phyloP scores from a whole-genome alignment of 495 filamentous ascomycete genomes.

The Halenospora varia region DNA sequence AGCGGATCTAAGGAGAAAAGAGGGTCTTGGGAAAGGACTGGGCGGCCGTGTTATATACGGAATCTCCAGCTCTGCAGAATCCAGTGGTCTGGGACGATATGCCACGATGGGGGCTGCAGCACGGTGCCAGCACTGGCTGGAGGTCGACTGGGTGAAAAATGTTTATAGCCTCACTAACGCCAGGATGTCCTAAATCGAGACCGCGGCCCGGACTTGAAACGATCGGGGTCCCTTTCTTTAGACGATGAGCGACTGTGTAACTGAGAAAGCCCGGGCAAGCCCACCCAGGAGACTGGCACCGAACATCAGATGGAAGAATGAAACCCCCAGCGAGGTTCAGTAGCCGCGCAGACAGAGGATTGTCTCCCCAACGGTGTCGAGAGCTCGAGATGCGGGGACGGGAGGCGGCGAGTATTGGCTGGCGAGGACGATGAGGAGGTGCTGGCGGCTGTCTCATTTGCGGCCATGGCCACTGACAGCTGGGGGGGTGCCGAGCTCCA shows the following conservation, averaged over 20 bases:
- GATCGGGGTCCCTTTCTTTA: conserved; percentile 12
- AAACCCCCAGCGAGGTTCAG: conserved; percentile 12
- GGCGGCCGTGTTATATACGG: conserved; percentile 22
- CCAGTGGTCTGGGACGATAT: not conserved
- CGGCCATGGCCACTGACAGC: not conserved
- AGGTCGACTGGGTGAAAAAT: conserved; percentile 10
- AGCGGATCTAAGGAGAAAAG: conserved; percentile 11
- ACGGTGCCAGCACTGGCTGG: not conserved
- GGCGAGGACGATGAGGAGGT: not conserved
- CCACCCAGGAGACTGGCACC: not conserved
- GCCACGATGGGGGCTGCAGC: not conserved
- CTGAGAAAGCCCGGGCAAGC: not conserved
- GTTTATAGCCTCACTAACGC: conserved; percentile 22
- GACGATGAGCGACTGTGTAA: conserved; percentile 4
- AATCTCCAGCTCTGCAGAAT: conserved; percentile 3
- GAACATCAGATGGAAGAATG: conserved; percentile 9
- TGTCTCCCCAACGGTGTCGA: not conserved
- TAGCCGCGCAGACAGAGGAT: conserved; percentile 19
- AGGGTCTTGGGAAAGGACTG: conserved; percentile 7
- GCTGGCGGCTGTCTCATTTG: conserved; percentile 1
- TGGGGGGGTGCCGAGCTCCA: too few relatives aligned
- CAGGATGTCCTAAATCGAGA: conserved; percentile 18
- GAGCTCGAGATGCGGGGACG: conserved; percentile 5
- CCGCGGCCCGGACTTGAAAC: conserved; percentile 17
- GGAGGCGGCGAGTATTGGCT: not conserved